phyloP scores from a whole-genome alignment of 805 yeast species.

The Yamadazyma sp. region DNA sequence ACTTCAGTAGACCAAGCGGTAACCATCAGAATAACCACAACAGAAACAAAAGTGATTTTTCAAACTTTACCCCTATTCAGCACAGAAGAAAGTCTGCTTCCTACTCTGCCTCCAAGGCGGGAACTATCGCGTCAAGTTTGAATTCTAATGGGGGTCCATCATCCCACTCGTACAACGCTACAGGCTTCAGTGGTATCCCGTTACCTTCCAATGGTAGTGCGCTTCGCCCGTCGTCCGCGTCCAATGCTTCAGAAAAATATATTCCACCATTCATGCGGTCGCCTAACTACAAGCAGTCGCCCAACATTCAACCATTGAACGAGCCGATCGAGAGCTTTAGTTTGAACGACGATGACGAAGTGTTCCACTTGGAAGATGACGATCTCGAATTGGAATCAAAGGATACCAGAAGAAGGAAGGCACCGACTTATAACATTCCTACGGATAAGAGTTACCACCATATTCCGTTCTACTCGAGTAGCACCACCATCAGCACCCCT shows the following conservation, averaged over 20 bases:
- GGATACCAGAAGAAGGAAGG: conserved; percentile 4
- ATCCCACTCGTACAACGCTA: too few species aligned
- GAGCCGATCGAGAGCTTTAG: conserved; percentile 38
- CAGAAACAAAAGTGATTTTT: conserved; percentile 14
- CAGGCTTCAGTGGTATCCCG: conserved; percentile 6
- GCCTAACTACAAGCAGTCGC: conserved; percentile 33
- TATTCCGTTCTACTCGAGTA: conserved; percentile 3
- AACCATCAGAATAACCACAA: conserved; percentile 3
- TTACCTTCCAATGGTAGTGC: conserved; percentile 6
- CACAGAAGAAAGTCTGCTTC: conserved; percentile 24
- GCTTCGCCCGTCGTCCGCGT: conserved; percentile 8
- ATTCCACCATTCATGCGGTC: conserved; percentile 45
- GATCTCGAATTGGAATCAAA: conserved; percentile 25
- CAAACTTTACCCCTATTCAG: conserved; percentile 13
- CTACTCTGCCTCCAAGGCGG: conserved; percentile 22
- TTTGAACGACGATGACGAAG: conserved; percentile 33
- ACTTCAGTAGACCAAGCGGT: neutral
- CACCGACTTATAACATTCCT: conserved; percentile 12
- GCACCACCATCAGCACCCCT: neutral
- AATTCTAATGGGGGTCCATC: conserved; percentile 3
- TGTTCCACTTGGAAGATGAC: conserved; percentile 45
- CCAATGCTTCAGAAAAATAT: conserved; percentile 25
- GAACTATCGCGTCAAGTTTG: conserved; percentile 8
- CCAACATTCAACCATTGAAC: conserved; percentile 31
- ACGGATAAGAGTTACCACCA: conserved; percentile 11